Evolutionary conservation across 139 green algal genomes (phyloP), one percentile per base, ranked within the genome.

Genomic region (Dunaliella sp.): DNA sequence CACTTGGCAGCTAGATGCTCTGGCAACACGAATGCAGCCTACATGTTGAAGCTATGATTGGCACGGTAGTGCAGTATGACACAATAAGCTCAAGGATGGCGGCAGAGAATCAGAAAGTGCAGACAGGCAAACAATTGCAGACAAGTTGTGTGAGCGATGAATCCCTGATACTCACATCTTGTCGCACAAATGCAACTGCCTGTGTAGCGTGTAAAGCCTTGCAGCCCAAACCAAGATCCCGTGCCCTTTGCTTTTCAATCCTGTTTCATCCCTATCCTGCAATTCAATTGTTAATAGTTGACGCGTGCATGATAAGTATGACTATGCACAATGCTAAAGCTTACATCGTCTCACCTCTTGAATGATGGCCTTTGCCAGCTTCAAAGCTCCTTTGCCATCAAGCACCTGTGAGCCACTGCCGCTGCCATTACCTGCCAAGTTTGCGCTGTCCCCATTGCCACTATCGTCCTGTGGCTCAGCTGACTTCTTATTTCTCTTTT

Each of bases 401-500:
- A 83, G 73, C 38, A 80, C 80, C 21, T 86, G 24, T 21, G 83
- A 32, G 31, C 38, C 72, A 2, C 57, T 34, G n/a, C n/a, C 0
- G 81, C 75, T 2, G 85, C 74, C 75, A 86, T 89, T n/a, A n/a
- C 25, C 3, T 7, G n/a, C 12, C 3, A 12, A 86, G 16, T 81
- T 81, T 86, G 32, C 83, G 83, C 26, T 82, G 86, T 36, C 76
- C 73, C 30, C 38, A 36, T 26, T 33, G 48, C n/a, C 30, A 22
- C 1, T 38, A 16, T 36, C 38, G 30, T 31, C 26, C 21, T 48
- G 24, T 26, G 2, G 26, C 65, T 35, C n/a, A 38, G 32, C 30
- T 34, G 25, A 12, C 33, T 24, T 34, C 7, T 83, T 58, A 58
- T 48, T 65, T 7, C 48, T 65, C 16, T 7, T 16, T 16, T 65